Evolutionary conservation across 1,284 basidiomycete species (phyloP).

Genomic region (Rhodotorula mucilaginosa): DNA sequence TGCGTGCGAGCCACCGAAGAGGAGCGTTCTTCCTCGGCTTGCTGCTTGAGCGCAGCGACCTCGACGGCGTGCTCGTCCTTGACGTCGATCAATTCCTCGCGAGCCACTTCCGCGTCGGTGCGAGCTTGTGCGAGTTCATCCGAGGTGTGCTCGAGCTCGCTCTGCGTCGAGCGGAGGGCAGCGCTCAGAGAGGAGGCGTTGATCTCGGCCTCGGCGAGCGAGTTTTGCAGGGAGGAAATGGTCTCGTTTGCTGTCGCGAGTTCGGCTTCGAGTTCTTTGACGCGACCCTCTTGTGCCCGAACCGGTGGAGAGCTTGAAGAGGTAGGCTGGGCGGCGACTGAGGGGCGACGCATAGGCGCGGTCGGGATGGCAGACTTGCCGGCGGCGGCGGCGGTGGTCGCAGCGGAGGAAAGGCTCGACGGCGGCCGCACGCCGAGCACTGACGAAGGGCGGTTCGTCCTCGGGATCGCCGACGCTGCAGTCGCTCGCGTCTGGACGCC

Average conservation of each 20-base stretch:
- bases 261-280: conserved; percentile 22
- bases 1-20: neutral
- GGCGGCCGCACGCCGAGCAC: conserved; percentile 1
- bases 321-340: neutral
- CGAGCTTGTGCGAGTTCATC: conserved; percentile 14
- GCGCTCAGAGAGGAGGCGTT: conserved; percentile 5
- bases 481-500: conserved; percentile 17
- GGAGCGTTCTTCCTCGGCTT: neutral
- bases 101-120: conserved; percentile 28
- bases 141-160: conserved; percentile 7
- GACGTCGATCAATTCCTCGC: conserved; percentile 7
- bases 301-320: conserved; percentile 1
- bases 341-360: conserved; percentile 1
- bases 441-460: conserved; percentile 15
- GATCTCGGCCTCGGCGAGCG: conserved; percentile 8
- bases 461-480: conserved; percentile 1
- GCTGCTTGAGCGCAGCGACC: neutral
- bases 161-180: neutral
- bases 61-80: neutral
- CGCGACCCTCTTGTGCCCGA: neutral
- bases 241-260: conserved; percentile 10
- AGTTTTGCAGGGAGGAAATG: neutral
- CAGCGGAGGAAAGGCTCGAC: neutral
- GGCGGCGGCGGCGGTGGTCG: conserved; percentile 4
- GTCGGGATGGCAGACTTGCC: conserved; percentile 9